Conservation (phyloP, 1,139 yeast species). For the Geotrichum cucujoidarum region DNA sequence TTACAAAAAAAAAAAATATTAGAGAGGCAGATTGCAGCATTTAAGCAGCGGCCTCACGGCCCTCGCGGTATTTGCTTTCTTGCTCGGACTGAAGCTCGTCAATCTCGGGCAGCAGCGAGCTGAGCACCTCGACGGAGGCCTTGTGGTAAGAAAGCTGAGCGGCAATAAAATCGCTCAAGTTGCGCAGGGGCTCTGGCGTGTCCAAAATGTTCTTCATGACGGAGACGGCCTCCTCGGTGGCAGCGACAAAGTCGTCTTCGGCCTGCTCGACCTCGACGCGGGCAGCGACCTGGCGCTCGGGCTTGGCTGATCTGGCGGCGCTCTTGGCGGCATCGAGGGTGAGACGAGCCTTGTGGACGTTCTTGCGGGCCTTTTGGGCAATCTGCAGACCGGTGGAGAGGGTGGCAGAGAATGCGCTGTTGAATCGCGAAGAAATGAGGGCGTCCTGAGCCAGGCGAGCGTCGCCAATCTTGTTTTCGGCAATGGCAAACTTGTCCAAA, state of each 20-base stretch:
- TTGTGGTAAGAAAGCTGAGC: constrained; percentile 85
- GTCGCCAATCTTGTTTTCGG: constrained; percentile 69
- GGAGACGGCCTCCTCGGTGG: constrained; percentile 83
- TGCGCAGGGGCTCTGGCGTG: constrained; percentile 66
- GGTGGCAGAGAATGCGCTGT: constrained; percentile 60
- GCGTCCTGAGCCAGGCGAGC: constrained; percentile 82
- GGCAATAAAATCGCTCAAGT: constrained; percentile 61
- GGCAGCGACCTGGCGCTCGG: constrained; percentile 69
- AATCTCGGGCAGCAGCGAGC: constrained; percentile 59
- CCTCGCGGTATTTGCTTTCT: constrained; percentile 40
- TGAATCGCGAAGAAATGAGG: constrained; percentile 63
- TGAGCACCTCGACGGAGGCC: constrained; percentile 65
- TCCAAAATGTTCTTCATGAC: constrained; percentile 80
- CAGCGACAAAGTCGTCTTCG: constrained; percentile 86
- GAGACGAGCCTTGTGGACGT: constrained; percentile 73
- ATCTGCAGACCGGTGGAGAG: constrained; percentile 59
- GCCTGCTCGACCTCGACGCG: constrained; percentile 77
- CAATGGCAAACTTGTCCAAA: constrained; percentile 47
- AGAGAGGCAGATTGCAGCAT: not conserved
- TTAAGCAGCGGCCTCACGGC: constrained; percentile 27
- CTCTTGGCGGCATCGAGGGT: constrained; percentile 77
- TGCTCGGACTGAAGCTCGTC: constrained; percentile 57
- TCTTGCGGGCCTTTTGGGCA: constrained; percentile 66
- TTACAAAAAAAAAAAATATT: not conserved
- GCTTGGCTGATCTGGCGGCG: constrained; percentile 61